Percentiles rank a stretch among this genome's conserved stretches.
These are phyloP conservation scores for Saccharomycopsis vini DNA, from an alignment of 805 yeast species.

Conservation along the genomic window DNA sequence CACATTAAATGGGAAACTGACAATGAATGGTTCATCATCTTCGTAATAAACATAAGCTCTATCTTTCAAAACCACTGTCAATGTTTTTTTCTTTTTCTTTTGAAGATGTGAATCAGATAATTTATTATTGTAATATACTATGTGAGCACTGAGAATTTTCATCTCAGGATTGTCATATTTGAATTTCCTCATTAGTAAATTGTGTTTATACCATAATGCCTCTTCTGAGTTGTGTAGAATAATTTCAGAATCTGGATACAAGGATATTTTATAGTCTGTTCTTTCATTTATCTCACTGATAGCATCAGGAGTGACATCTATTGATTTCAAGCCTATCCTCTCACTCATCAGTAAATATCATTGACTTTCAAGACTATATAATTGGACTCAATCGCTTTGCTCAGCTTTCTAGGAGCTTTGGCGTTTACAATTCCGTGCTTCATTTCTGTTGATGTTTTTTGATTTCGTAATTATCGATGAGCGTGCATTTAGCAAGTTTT, in stretches of 20 bases:
- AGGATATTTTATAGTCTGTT: background rate
- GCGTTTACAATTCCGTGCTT: too few relatives aligned
- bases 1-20: slow-evolving; percentile 63
- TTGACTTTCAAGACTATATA: too few relatives aligned
- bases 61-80: slow-evolving; percentile 55
- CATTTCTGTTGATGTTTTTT: too few relatives aligned
- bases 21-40: slow-evolving; percentile 49
- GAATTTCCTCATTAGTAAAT: slow-evolving; percentile 12
- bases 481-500: too few relatives aligned
- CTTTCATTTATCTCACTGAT: background rate
- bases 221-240: slow-evolving; percentile 4
- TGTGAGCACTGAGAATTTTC: slow-evolving; percentile 11
- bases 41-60: slow-evolving; percentile 53
- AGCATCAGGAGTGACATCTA: background rate
- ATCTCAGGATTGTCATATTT: slow-evolving; percentile 8
- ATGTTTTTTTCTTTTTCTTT: slow-evolving; percentile 24
- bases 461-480: too few relatives aligned
- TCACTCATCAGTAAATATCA: too few relatives aligned
- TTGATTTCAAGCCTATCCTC: too few relatives aligned
- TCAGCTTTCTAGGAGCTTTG: too few relatives aligned
- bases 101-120: background rate
- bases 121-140: slow-evolving; percentile 7
- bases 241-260: slow-evolving; percentile 7
- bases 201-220: slow-evolving; percentile 14
- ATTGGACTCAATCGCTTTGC: too few relatives aligned